Evolutionary conservation across 768 basidiomycete genomes (phyloP).

Genomic region (Exsudoporus frostii): DNA sequence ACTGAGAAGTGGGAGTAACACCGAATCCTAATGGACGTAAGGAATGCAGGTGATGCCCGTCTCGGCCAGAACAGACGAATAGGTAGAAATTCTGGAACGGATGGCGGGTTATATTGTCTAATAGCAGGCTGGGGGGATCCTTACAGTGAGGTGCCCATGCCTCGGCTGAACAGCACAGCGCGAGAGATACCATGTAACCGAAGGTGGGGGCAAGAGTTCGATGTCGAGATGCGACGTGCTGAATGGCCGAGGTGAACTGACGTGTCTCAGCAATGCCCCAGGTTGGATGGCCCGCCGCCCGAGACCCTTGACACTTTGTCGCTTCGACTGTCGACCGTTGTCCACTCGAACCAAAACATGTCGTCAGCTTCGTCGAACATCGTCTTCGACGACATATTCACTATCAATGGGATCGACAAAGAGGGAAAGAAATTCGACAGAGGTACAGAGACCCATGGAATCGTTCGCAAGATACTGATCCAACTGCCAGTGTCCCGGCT

Average conservation of each 20-base stretch:
- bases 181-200: too few relatives aligned
- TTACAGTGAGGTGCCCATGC: constrained; percentile 42
- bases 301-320: not conserved
- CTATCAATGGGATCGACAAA: constrained; percentile 76
- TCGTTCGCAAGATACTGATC: constrained; percentile 4
- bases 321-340: not conserved
- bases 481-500: constrained; percentile 76
- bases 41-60: constrained; percentile 50
- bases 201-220: too few relatives aligned
- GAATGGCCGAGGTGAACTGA: not conserved
- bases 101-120: not conserved
- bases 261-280: too few relatives aligned
- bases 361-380: constrained; percentile 63
- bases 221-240: not conserved
- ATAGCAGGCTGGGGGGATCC: not conserved
- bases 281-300: too few relatives aligned
- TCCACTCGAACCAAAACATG: constrained; percentile 35
- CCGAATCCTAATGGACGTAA: constrained; percentile 17
- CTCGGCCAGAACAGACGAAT: constrained; percentile 42
- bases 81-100: constrained; percentile 20
- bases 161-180: constrained; percentile 46
- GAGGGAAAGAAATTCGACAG: constrained; percentile 98
- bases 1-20: constrained; percentile 18
- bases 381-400: constrained; percentile 93
- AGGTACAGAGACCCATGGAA: constrained; percentile 48